phyloP scores from a whole-genome alignment of 371 early-diverging fungal genomes.

The Nematocida sp. region DNA sequence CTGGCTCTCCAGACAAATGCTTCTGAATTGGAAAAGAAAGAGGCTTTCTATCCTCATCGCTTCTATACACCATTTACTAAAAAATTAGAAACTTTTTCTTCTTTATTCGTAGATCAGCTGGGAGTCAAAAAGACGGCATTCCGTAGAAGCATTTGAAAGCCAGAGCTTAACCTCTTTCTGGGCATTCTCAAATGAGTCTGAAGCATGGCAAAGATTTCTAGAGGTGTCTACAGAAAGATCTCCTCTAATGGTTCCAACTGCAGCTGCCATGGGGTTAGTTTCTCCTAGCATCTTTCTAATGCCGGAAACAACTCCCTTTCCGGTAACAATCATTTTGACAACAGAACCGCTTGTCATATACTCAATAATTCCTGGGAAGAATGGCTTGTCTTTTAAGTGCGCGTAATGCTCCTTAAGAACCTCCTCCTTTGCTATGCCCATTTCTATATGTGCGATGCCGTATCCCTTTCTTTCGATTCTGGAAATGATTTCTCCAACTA shows the following conservation, averaged over 20 bases:
- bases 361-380: conserved; percentile 83
- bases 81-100: neutral
- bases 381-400: conserved; percentile 81
- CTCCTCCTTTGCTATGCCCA: conserved; percentile 72
- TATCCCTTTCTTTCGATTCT: conserved; percentile 78
- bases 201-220: conserved; percentile 94
- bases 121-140: conserved; percentile 69
- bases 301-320: conserved; percentile 87
- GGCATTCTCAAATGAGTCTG: conserved; percentile 90
- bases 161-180: conserved; percentile 89
- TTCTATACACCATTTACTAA: neutral
- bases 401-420: conserved; percentile 87
- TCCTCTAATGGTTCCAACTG: conserved; percentile 96
- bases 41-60: neutral
- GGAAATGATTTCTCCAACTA: conserved; percentile 87
- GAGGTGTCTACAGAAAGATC: conserved; percentile 74
- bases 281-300: conserved; percentile 88
- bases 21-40: neutral
- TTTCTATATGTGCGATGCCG: conserved; percentile 76
- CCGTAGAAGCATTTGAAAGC: conserved; percentile 74
- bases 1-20: neutral
- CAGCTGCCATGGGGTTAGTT: conserved; percentile 75
- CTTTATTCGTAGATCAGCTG: conserved; percentile 46
- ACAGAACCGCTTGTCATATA: conserved; percentile 85
- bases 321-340: conserved; percentile 84